A percentile compares a stretch with the other conserved stretches of the same genome.
Conservation (phyloP, 192 early-diverging fungal species). For the Helicostylum pulchrum region DNA sequence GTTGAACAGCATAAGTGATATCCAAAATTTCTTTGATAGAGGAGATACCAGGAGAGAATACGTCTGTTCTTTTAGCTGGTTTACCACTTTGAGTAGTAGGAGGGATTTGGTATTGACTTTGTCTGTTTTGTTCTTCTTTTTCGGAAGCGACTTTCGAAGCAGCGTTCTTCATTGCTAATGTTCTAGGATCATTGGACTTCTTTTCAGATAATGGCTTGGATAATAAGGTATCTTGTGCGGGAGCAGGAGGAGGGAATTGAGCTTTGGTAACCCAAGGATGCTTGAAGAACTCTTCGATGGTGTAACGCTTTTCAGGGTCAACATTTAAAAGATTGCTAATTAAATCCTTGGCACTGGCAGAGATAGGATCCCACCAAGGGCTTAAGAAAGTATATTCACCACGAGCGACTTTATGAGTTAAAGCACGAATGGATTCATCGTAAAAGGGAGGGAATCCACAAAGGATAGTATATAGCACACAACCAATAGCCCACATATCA, state of each 20-base stretch:
- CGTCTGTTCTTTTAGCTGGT: constrained; percentile 47
- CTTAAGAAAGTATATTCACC: constrained; percentile 83
- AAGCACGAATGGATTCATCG: constrained; percentile 70
- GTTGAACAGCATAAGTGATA: constrained; percentile 72
- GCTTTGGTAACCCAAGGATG: constrained; percentile 66
- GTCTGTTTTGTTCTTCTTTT: constrained; percentile 2
- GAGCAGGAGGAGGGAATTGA: background rate
- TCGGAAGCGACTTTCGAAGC: constrained; percentile 2
- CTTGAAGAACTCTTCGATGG: constrained; percentile 76
- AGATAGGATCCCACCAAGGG: constrained; percentile 92
- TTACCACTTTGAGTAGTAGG: background rate
- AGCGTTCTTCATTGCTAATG: constrained; percentile 21
- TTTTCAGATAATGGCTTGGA: background rate
- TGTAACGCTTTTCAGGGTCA: constrained; percentile 67
- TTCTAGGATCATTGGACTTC: background rate
- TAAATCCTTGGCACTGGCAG: constrained; percentile 68
- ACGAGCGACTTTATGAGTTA: constrained; percentile 83
- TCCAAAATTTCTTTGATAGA: constrained; percentile 72
- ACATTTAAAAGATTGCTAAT: constrained; percentile 65
- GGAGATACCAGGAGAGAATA: constrained; percentile 50
- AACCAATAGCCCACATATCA: constrained; percentile 87
- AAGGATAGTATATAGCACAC: constrained; percentile 79
- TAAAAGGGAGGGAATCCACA: constrained; percentile 84
- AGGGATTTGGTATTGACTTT: constrained; percentile 1
- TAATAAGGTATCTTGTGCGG: background rate